Percentiles rank a stretch among this genome's conserved stretches.
Evolutionary conservation across 2,329 filamentous ascomycete species (phyloP).

Genomic region (Cladosporium sphaerospermum): DNA sequence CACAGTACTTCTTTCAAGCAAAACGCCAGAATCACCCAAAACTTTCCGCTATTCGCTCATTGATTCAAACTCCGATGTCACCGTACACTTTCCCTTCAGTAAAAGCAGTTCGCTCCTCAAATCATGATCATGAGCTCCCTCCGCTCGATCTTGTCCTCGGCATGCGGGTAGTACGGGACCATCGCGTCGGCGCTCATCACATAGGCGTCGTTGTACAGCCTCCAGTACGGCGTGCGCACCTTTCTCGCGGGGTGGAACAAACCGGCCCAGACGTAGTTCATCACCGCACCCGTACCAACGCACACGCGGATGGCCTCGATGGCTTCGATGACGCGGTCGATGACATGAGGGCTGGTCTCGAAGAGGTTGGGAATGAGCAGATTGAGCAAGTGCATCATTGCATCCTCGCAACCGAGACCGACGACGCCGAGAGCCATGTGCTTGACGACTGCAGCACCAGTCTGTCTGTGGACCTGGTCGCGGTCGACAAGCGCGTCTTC

Average conservation of each 20-base stretch:
- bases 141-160: slow-evolving; percentile 18
- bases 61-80: background rate
- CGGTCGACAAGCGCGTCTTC: slow-evolving; percentile 97
- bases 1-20: background rate
- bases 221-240: slow-evolving; percentile 91
- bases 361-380: slow-evolving; percentile 95
- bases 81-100: background rate
- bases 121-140: slow-evolving; percentile 19
- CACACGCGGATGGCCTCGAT: slow-evolving; percentile 94
- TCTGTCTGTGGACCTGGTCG: slow-evolving; percentile 96
- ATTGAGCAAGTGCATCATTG: slow-evolving; percentile 96
- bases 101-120: slow-evolving; percentile 2
- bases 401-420: slow-evolving; percentile 92
- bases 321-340: slow-evolving; percentile 94
- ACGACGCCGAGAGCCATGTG: slow-evolving; percentile 97
- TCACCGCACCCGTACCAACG: slow-evolving; percentile 81
- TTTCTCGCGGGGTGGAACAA: slow-evolving; percentile 95
- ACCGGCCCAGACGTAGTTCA: slow-evolving; percentile 98
- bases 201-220: slow-evolving; percentile 94
- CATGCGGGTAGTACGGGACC: slow-evolving; percentile 81
- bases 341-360: slow-evolving; percentile 96
- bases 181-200: slow-evolving; percentile 89
- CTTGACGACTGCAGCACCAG: slow-evolving; percentile 93
- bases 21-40: background rate
- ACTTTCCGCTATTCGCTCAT: background rate